phyloP scores from a whole-genome alignment of 1,139 yeast species.

The Nakaseomyces nivariensis region DNA sequence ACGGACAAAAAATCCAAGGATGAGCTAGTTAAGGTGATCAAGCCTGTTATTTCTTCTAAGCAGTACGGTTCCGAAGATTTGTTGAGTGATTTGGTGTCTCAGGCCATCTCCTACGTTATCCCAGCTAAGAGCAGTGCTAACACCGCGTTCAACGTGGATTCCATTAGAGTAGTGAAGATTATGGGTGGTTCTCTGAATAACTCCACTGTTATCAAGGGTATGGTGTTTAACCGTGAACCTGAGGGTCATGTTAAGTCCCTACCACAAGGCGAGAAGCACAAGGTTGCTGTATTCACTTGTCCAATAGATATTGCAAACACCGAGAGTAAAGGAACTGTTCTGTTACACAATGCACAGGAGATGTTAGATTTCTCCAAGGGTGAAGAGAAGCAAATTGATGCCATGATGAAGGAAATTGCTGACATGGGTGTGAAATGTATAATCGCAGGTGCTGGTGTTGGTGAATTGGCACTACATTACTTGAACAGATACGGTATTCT shows the following conservation, averaged over 20 bases:
- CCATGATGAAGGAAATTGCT: slow-evolving; percentile 69
- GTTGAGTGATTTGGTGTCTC: slow-evolving; percentile 70
- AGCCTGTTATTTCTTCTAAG: slow-evolving; percentile 86
- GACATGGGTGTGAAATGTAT: slow-evolving; percentile 83
- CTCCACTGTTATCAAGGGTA: slow-evolving; percentile 83
- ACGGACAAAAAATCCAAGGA: slow-evolving; percentile 45
- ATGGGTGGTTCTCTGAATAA: slow-evolving; percentile 79
- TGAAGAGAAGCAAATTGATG: slow-evolving; percentile 89
- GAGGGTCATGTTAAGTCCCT: slow-evolving; percentile 76
- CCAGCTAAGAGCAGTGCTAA: slow-evolving; percentile 45
- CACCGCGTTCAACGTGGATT: slow-evolving; percentile 72
- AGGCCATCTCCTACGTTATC: slow-evolving; percentile 71
- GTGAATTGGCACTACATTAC: slow-evolving; percentile 88
- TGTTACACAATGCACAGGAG: slow-evolving; percentile 90
- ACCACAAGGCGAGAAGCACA: slow-evolving; percentile 41
- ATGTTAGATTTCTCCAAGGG: slow-evolving; percentile 95
- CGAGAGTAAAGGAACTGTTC: slow-evolving; percentile 94
- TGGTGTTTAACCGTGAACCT: slow-evolving; percentile 97
- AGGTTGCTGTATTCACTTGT: slow-evolving; percentile 87
- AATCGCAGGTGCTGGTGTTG: slow-evolving; percentile 86
- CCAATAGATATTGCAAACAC: slow-evolving; percentile 92
- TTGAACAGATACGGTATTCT: slow-evolving; percentile 77
- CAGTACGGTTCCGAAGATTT: slow-evolving; percentile 83
- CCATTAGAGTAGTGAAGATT: slow-evolving; percentile 87
- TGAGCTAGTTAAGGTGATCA: slow-evolving; percentile 64